A percentile compares a stretch with the other conserved stretches of the same genome.
phyloP scores from a whole-genome alignment of 208 protist species.

The Trypanosoma platydactyli region DNA sequence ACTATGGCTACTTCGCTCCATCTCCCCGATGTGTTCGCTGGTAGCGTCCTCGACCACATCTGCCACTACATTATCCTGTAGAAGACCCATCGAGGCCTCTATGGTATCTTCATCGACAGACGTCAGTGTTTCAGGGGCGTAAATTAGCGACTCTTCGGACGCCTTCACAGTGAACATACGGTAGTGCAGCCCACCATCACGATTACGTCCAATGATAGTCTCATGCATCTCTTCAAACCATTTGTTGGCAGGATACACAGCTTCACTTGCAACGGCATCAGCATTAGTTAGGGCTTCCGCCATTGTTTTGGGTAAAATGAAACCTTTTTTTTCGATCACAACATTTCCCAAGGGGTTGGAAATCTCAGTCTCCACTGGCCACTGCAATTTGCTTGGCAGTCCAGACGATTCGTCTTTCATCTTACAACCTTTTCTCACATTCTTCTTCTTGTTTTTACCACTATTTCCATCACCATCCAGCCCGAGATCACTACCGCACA shows the following conservation, averaged over 20 bases:
- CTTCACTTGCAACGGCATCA: slow-evolving; percentile 16
- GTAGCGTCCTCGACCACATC: not conserved
- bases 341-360: not conserved
- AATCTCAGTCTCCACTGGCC: not conserved
- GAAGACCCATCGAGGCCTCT: not conserved
- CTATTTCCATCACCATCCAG: too few relatives aligned
- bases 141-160: not conserved
- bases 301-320: slow-evolving; percentile 3
- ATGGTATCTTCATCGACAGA: not conserved
- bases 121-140: too few relatives aligned
- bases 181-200: slow-evolving; percentile 5
- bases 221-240: slow-evolving; percentile 21
- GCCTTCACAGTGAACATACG: slow-evolving; percentile 6
- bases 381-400: not conserved
- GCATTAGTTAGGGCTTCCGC: slow-evolving; percentile 13
- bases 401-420: not conserved
- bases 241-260: slow-evolving; percentile 8
- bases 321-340: not conserved
- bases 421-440: too few relatives aligned
- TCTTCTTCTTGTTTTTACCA: too few relatives aligned
- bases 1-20: not conserved
- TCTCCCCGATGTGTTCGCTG: not conserved
- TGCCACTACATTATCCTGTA: not conserved
- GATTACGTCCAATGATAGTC: not conserved
- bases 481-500: not conserved